phyloP scores from a whole-genome alignment of 495 filamentous ascomycete genomes.

The Xylaria nigripes region DNA sequence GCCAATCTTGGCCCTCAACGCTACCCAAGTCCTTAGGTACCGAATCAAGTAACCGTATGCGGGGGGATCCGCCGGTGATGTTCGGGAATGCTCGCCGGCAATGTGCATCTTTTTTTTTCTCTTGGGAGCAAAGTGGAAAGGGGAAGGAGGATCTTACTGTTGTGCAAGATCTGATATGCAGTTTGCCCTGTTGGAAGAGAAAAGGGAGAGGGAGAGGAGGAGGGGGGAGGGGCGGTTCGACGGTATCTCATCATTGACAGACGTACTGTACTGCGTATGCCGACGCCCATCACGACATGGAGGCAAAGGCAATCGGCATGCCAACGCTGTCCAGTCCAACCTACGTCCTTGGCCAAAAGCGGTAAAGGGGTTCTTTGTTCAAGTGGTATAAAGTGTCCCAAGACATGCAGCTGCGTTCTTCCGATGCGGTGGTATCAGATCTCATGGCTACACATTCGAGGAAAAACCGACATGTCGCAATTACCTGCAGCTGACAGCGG shows the following conservation, averaged over 20 bases:
- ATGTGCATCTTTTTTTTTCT: background rate
- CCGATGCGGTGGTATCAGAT: conserved; percentile 12
- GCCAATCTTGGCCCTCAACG: conserved; percentile 2
- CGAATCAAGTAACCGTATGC: conserved; percentile 1
- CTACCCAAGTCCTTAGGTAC: background rate
- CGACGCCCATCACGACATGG: background rate
- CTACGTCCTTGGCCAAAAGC: conserved; percentile 2
- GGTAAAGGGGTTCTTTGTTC: conserved; percentile 12
- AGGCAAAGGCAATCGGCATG: background rate
- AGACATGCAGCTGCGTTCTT: conserved; percentile 14
- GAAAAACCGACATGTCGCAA: conserved; percentile 8
- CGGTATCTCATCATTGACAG: background rate
- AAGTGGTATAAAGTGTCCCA: conserved; percentile 3
- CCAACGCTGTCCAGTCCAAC: background rate
- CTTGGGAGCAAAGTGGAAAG: background rate
- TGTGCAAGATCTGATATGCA: conserved; percentile 12
- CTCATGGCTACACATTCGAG: conserved; percentile 8
- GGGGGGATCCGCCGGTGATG: conserved; percentile 2
- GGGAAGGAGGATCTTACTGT: conserved; percentile 1
- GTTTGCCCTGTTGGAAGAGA: conserved; percentile 4
- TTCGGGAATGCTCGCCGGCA: conserved; percentile 8
- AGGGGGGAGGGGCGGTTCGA: background rate
- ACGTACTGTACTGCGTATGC: background rate
- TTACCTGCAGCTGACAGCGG: conserved; percentile 11
- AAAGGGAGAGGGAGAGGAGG: background rate